Evolutionary conservation across 1,284 basidiomycete genomes (phyloP).

Genomic region (Puccinia brachypodii): DNA sequence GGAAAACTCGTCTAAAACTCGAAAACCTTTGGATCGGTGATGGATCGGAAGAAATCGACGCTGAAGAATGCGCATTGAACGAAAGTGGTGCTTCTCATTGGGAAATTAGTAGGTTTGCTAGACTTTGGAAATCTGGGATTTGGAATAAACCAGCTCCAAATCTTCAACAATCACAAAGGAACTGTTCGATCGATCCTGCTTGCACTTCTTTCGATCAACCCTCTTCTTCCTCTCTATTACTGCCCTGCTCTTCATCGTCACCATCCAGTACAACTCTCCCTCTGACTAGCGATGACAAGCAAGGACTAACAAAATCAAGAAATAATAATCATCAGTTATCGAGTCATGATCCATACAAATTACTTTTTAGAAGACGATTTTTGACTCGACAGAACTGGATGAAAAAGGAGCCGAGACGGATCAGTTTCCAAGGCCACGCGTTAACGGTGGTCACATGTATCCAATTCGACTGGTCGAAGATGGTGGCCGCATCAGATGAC

Average conservation of each 20-base stretch:
- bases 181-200: neutral
- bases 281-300: neutral
- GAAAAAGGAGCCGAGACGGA: constrained; percentile 65
- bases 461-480: constrained; percentile 85
- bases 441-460: constrained; percentile 88
- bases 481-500: constrained; percentile 87
- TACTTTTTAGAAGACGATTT: constrained; percentile 78
- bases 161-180: neutral
- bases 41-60: constrained; percentile 60
- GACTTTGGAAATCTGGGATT: constrained; percentile 33
- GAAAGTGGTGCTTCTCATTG: constrained; percentile 43
- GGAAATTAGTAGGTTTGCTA: constrained; percentile 51
- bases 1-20: constrained; percentile 73
- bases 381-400: constrained; percentile 77
- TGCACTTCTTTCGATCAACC: neutral
- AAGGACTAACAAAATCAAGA: neutral
- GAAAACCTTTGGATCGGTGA: constrained; percentile 82
- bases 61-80: constrained; percentile 36
- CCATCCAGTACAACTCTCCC: neutral
- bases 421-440: constrained; percentile 80
- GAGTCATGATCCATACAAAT: constrained; percentile 72
- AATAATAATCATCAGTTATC: neutral
- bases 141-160: neutral
- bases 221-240: neutral
- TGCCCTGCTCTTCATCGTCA: neutral